Conservation (phyloP, 1,284 basidiomycete genomes). For the Phylloboletellus chloephorus region DNA sequence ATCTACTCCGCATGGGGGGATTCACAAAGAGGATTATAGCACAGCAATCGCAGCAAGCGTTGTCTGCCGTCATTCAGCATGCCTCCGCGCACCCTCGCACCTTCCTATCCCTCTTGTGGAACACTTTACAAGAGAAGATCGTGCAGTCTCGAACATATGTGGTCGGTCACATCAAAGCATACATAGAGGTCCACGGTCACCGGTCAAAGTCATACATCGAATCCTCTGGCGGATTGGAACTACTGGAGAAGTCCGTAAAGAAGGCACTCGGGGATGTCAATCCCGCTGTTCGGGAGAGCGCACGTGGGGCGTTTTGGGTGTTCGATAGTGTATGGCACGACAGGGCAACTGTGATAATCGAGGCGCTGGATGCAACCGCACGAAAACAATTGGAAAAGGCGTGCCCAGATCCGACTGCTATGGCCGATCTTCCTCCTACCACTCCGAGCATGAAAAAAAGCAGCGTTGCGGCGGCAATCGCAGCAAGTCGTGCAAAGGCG, state of each 20-base stretch:
- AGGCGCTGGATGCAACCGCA: slow-evolving; percentile 62
- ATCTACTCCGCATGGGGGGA: slow-evolving; percentile 82
- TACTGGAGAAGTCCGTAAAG: slow-evolving; percentile 67
- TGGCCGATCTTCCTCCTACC: slow-evolving; percentile 37
- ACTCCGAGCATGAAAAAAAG: slow-evolving; percentile 64
- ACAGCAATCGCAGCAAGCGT: slow-evolving; percentile 76
- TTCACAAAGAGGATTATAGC: slow-evolving; percentile 96
- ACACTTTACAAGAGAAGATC: slow-evolving; percentile 79
- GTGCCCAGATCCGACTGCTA: slow-evolving; percentile 54
- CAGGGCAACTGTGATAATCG: slow-evolving; percentile 58
- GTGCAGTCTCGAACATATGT: slow-evolving; percentile 72
- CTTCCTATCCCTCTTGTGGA: slow-evolving; percentile 69
- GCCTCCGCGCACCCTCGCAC: slow-evolving; percentile 70
- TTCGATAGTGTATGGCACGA: slow-evolving; percentile 76
- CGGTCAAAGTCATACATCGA: slow-evolving; percentile 64
- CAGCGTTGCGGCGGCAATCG: slow-evolving; percentile 76
- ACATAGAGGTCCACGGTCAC: slow-evolving; percentile 65
- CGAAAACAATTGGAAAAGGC: slow-evolving; percentile 85
- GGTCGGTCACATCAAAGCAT: slow-evolving; percentile 65
- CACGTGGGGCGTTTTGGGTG: slow-evolving; percentile 76
- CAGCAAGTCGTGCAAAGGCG: slow-evolving; percentile 77
- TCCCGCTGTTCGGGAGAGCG: slow-evolving; percentile 71
- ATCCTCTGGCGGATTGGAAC: slow-evolving; percentile 57
- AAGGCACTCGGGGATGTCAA: slow-evolving; percentile 77
- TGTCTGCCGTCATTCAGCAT: slow-evolving; percentile 64